These are phyloP conservation scores for Magnolia changhungtana DNA, from an alignment of 164 flowering plant genomes.

Conservation along the genomic window DNA sequence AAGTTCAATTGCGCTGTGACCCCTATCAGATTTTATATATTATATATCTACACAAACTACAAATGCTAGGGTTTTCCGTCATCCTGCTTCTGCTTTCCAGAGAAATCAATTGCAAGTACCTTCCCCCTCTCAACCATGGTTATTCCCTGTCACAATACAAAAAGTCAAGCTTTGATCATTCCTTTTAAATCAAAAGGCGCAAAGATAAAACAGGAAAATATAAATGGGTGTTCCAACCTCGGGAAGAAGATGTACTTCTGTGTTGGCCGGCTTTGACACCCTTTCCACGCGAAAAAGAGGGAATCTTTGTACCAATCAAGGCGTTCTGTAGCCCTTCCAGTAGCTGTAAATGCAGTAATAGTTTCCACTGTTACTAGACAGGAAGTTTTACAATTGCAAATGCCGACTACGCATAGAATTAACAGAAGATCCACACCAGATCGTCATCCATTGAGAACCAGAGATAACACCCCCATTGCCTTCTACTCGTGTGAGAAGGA, in stretches of 20 bases:
- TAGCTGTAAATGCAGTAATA: conserved; percentile 21
- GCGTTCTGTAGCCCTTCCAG: conserved; percentile 38
- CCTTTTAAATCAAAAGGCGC: neutral
- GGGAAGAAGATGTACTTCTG: neutral
- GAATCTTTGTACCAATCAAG: conserved; percentile 26
- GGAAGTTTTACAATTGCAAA: too few relatives aligned
- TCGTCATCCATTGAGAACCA: too few relatives aligned
- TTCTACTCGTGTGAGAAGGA: too few relatives aligned
- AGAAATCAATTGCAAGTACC: neutral
- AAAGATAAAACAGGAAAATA: neutral
- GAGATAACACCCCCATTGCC: too few relatives aligned
- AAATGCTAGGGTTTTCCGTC: neutral
- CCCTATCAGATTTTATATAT: conserved; percentile 11
- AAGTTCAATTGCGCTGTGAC: neutral
- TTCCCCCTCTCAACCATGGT: conserved; percentile 9
- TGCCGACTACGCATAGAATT: too few relatives aligned
- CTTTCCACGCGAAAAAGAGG: conserved; percentile 25
- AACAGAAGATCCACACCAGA: too few relatives aligned
- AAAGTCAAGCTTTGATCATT: conserved; percentile 10
- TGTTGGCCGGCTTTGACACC: conserved; percentile 23
- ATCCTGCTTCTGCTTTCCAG: neutral
- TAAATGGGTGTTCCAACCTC: neutral
- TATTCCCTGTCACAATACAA: conserved; percentile 20
- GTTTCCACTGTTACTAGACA: neutral
- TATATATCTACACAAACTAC: conserved; percentile 10